A percentile compares a stretch with the other conserved stretches of the same genome.
These are phyloP conservation scores for Auricularia auricula-judae DNA, from an alignment of 768 basidiomycete species.

Conservation along the genomic window DNA sequence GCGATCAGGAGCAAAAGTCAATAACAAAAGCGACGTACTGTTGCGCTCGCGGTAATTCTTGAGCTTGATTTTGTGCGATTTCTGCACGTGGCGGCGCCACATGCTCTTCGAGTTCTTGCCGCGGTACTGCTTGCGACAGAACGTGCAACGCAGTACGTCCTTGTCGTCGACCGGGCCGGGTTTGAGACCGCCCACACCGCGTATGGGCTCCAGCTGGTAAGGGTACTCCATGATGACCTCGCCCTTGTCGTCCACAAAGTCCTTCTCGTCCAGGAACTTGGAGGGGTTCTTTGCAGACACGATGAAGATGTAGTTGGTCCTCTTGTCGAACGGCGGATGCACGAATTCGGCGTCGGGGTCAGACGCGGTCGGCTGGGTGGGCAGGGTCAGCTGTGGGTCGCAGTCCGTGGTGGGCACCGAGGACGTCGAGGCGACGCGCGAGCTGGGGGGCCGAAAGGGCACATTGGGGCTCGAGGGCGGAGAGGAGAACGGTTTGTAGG, in stretches of 20 bases:
- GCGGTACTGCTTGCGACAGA: slow-evolving; percentile 73
- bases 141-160: slow-evolving; percentile 70
- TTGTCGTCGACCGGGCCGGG: slow-evolving; percentile 17
- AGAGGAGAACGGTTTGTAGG: neutral
- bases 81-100: slow-evolving; percentile 83
- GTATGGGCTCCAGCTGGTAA: neutral
- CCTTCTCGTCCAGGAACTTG: neutral
- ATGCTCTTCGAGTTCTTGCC: slow-evolving; percentile 86
- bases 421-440: neutral
- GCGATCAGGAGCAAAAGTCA: neutral
- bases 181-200: slow-evolving; percentile 49
- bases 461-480: neutral
- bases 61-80: slow-evolving; percentile 88
- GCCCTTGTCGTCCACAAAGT: neutral
- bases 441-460: neutral
- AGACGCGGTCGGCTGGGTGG: neutral
- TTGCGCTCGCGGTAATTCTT: slow-evolving; percentile 63
- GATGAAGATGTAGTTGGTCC: neutral
- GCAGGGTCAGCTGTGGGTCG: neutral
- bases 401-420: neutral
- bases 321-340: neutral
- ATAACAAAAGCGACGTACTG: neutral
- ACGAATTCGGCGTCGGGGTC: neutral
- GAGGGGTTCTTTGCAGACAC: neutral
- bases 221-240: neutral